phyloP scores from a whole-genome alignment of 2,329 filamentous ascomycete species.

The Davidsoniella eucalypti region DNA sequence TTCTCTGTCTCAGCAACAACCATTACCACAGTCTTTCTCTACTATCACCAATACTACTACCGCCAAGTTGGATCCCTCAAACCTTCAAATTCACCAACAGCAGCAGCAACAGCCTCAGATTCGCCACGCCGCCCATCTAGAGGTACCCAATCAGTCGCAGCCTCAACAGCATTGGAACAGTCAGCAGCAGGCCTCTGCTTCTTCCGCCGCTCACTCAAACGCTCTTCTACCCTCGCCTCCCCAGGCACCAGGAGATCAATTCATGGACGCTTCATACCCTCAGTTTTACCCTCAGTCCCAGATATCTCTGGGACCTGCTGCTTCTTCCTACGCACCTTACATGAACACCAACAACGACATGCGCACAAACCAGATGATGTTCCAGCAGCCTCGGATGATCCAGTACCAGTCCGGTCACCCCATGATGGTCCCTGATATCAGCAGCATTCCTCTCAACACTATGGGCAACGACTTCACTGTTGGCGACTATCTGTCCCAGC shows the following conservation, averaged over 20 bases:
- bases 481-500: constrained; percentile 11
- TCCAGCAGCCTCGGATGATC: constrained; percentile 5
- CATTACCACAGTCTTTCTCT: neutral
- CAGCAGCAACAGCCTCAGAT: neutral
- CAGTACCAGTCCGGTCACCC: constrained; percentile 3
- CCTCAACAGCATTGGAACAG: neutral
- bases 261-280: constrained; percentile 8
- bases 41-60: neutral
- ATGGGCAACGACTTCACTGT: constrained; percentile 9
- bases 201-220: neutral
- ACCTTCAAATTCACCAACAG: neutral
- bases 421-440: constrained; percentile 1
- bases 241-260: constrained; percentile 5
- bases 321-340: neutral
- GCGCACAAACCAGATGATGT: constrained; percentile 5
- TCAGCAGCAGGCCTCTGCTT: constrained; percentile 8
- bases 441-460: constrained; percentile 2
- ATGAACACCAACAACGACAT: constrained; percentile 11
- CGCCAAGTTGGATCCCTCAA: constrained; percentile 7
- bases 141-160: constrained; percentile 3
- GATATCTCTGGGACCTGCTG: neutral
- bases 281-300: neutral
- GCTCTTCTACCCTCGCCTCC: constrained; percentile 7
- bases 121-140: neutral
- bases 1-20: neutral